Percentiles rank a stretch among this genome's conserved stretches.
Evolutionary conservation across 2,329 filamentous ascomycete genomes (phyloP).

Genomic region (Aspergillus terreus): DNA sequence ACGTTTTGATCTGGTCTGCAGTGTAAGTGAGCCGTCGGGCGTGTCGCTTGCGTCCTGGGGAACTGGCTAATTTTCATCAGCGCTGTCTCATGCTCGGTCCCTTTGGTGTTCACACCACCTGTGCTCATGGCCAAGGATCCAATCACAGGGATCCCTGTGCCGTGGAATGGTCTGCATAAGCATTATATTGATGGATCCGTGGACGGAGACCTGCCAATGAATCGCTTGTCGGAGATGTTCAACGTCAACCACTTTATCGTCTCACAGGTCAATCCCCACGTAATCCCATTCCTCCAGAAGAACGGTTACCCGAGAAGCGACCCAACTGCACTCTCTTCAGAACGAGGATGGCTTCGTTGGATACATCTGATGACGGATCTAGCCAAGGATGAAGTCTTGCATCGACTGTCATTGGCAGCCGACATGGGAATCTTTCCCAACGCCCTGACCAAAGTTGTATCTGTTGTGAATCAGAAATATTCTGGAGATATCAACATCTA

Average conservation of each 20-base stretch:
- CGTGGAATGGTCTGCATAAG: constrained; percentile 83
- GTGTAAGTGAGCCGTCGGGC: constrained; percentile 52
- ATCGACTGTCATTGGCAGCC: constrained; percentile 74
- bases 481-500: constrained; percentile 94
- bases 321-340: constrained; percentile 32
- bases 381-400: constrained; percentile 74
- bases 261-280: constrained; percentile 92
- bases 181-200: constrained; percentile 93
- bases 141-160: constrained; percentile 67
- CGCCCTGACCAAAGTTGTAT: constrained; percentile 70
- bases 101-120: constrained; percentile 76
- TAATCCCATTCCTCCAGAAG: constrained; percentile 76
- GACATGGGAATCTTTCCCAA: constrained; percentile 80
- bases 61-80: constrained; percentile 28
- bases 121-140: constrained; percentile 82
- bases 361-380: constrained; percentile 65
- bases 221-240: constrained; percentile 86
- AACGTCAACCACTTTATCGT: constrained; percentile 99
- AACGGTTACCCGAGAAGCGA: constrained; percentile 54
- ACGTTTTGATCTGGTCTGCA: constrained; percentile 94
- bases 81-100: constrained; percentile 91
- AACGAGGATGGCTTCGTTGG: constrained; percentile 43
- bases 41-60: not conserved
- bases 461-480: constrained; percentile 84
- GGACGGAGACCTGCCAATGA: constrained; percentile 91